Percentiles rank a stretch among this genome's conserved stretches.
phyloP scores from a whole-genome alignment of 768 basidiomycete genomes.

The Mycena leptocephala region DNA sequence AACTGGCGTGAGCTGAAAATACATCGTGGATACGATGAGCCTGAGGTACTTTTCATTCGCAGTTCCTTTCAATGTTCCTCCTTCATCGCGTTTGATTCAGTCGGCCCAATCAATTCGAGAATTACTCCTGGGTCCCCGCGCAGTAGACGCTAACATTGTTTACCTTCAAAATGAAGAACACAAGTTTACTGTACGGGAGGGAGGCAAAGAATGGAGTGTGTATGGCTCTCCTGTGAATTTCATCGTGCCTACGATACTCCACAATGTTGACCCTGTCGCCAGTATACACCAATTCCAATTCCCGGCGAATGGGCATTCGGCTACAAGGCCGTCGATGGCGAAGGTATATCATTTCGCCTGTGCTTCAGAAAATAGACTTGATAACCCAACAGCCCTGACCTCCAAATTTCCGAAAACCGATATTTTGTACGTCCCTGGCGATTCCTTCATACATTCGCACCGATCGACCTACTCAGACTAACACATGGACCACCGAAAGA shows the following conservation, averaged over 20 bases:
- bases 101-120: slow-evolving; percentile 44
- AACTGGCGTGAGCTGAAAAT: slow-evolving; percentile 36
- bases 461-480: slow-evolving; percentile 45
- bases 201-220: slow-evolving; percentile 69
- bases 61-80: neutral
- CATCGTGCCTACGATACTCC: no score
- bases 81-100: slow-evolving; percentile 16
- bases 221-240: slow-evolving; percentile 77
- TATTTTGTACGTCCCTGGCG: slow-evolving; percentile 55
- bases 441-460: no score
- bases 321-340: no score
- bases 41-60: neutral
- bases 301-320: slow-evolving; percentile 60
- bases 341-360: slow-evolving; percentile 40
- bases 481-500: slow-evolving; percentile 76
- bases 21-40: neutral
- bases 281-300: slow-evolving; percentile 71
- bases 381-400: slow-evolving; percentile 39
- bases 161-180: slow-evolving; percentile 71
- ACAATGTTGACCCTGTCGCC: neutral
- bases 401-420: slow-evolving; percentile 54
- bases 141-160: slow-evolving; percentile 60
- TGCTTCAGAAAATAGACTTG: neutral
- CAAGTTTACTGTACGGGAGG: slow-evolving; percentile 53
- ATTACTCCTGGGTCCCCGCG: slow-evolving; percentile 52